A percentile compares a stretch with the other conserved stretches of the same genome.
These are phyloP conservation scores for Podaxis sp. DNA, from an alignment of 768 basidiomycete species.

Conservation along the genomic window DNA sequence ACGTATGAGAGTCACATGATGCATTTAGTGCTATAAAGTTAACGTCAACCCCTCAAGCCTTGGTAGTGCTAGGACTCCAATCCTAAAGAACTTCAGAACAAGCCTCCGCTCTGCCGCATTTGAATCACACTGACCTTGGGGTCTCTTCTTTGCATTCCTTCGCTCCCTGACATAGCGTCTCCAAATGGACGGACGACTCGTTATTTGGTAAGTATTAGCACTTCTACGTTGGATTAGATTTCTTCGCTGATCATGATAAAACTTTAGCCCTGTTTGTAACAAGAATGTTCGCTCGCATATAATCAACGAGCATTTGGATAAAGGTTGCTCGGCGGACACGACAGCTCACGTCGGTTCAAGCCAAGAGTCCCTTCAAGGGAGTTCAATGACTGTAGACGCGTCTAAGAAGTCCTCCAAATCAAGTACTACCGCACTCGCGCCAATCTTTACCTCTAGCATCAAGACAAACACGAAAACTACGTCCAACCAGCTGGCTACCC, in stretches of 20 bases:
- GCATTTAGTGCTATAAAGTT: neutral
- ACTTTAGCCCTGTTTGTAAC: constrained; percentile 45
- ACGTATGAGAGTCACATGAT: neutral
- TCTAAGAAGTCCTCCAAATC: neutral
- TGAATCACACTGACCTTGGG: neutral
- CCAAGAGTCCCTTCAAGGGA: neutral
- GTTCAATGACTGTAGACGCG: constrained; percentile 4
- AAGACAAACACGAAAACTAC: constrained; percentile 13
- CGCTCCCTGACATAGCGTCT: neutral
- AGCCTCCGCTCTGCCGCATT: neutral
- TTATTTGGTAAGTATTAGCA: neutral
- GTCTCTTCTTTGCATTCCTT: neutral
- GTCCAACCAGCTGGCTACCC: neutral
- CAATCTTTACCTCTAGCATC: constrained; percentile 33
- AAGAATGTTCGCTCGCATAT: constrained; percentile 30
- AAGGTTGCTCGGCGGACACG: constrained; percentile 27
- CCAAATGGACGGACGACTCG: constrained; percentile 2
- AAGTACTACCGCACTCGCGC: constrained; percentile 25
- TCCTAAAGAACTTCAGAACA: neutral
- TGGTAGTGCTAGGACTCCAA: neutral
- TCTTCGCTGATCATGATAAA: neutral
- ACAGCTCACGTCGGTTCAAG: constrained; percentile 5
- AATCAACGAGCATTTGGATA: constrained; percentile 54
- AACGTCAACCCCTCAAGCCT: neutral
- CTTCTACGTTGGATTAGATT: neutral